phyloP scores from a whole-genome alignment of 1,139 yeast genomes.

The Yamadazyma atmosphaerica region DNA sequence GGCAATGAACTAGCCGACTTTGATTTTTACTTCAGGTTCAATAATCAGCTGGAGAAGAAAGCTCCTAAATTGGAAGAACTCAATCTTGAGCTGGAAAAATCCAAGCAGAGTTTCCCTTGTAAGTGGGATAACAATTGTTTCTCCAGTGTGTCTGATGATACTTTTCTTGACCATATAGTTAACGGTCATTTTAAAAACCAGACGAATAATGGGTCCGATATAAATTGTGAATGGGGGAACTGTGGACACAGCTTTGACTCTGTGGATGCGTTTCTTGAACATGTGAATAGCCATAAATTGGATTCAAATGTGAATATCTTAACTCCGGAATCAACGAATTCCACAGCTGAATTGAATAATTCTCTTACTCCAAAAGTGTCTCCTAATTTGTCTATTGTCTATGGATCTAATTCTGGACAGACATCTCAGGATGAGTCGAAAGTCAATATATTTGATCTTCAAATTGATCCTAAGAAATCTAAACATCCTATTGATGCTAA shows the following conservation, averaged over 20 bases:
- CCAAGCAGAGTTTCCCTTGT: conserved; percentile 30
- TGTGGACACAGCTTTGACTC: conserved; percentile 60
- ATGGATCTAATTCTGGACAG: neutral
- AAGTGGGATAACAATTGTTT: conserved; percentile 57
- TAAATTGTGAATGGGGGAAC: conserved; percentile 71
- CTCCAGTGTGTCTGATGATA: conserved; percentile 39
- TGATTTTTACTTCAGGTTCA: conserved; percentile 45
- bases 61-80: conserved; percentile 7
- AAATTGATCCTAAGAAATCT: conserved; percentile 28
- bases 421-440: conserved; percentile 7
- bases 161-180: conserved; percentile 57
- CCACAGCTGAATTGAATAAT: neutral
- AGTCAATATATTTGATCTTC: conserved; percentile 35
- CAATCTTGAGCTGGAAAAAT: neutral
- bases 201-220: conserved; percentile 12
- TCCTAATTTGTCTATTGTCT: too few relatives aligned
- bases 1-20: conserved; percentile 27
- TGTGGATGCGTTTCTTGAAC: conserved; percentile 54
- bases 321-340: conserved; percentile 16
- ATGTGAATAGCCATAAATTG: conserved; percentile 57
- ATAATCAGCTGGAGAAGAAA: conserved; percentile 21
- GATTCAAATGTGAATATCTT: conserved; percentile 6
- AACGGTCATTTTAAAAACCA: conserved; percentile 51
- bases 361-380: neutral
- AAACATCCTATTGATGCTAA: conserved; percentile 20